phyloP scores from a whole-genome alignment of 306 rosid genomes.

The Prunus mume region DNA sequence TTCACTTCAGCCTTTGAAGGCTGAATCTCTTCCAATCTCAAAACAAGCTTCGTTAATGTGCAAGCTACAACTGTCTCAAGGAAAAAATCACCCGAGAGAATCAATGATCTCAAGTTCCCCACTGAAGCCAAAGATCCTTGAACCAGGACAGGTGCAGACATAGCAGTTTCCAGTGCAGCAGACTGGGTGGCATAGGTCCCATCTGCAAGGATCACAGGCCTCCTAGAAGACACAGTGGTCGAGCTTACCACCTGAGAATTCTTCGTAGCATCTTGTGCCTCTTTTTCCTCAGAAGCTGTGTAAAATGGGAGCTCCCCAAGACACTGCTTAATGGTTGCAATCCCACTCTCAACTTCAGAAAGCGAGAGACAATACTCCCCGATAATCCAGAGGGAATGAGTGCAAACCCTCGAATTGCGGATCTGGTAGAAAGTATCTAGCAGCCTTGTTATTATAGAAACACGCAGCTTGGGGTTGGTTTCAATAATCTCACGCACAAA shows the following conservation, averaged over 20 bases:
- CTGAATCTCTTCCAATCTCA: constrained; percentile 95
- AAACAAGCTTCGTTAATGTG: constrained; percentile 79
- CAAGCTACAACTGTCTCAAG: constrained; percentile 88
- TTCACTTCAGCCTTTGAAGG: constrained; percentile 80
- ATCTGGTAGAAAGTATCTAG: constrained; percentile 94
- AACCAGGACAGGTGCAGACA: constrained; percentile 78
- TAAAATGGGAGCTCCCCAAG: constrained; percentile 95
- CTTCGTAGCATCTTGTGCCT: constrained; percentile 60
- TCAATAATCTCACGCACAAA: constrained; percentile 94
- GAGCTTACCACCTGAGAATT: constrained; percentile 55
- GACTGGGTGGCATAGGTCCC: constrained; percentile 99
- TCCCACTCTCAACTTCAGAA: constrained; percentile 89
- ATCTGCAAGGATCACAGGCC: constrained; percentile 94
- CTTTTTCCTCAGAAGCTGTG: constrained; percentile 73
- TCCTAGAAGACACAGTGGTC: constrained; percentile 73
- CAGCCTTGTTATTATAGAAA: constrained; percentile 81
- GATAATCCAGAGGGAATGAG: constrained; percentile 93
- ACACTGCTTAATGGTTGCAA: constrained; percentile 72
- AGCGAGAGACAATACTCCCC: constrained; percentile 92
- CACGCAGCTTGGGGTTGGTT: constrained; percentile 86
- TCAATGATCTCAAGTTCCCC: constrained; percentile 86
- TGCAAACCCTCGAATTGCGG: constrained; percentile 86
- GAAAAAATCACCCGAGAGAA: constrained; percentile 94
- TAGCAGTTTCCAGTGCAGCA: constrained; percentile 91
- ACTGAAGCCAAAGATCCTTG: constrained; percentile 72